Percentiles rank a stretch among this genome's conserved stretches.
These are phyloP conservation scores for Stephanodiscus triporus DNA, from an alignment of 108 stramenopile genomes.

Conservation along the genomic window DNA sequence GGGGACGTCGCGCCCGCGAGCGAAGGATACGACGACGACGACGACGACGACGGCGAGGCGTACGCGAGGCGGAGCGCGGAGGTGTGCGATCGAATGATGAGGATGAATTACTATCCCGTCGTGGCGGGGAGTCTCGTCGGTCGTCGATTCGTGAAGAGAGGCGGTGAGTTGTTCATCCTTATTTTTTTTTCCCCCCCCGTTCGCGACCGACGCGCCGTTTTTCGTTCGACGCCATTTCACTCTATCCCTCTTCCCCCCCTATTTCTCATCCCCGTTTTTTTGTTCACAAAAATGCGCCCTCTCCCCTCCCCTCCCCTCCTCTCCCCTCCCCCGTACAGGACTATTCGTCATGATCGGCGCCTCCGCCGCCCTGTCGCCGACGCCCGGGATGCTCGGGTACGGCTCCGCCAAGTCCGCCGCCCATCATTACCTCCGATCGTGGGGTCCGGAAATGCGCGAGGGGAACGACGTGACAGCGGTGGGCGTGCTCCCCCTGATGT, in stretches of 20 bases:
- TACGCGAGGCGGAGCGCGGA: constrained; percentile 27
- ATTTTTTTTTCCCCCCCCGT: no score
- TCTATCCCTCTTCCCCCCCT: neutral
- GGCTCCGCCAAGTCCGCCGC: constrained; percentile 65
- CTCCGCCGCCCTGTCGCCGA: constrained; percentile 63
- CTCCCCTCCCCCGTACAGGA: neutral
- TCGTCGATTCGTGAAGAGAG: constrained; percentile 54
- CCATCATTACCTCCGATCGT: constrained; percentile 73
- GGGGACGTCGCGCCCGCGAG: constrained; percentile 48
- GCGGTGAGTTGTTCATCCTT: constrained; percentile 49
- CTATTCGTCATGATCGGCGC: constrained; percentile 71
- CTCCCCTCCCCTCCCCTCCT: neutral
- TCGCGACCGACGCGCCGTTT: no score
- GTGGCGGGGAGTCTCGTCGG: constrained; percentile 73
- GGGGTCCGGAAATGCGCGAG: constrained; percentile 54
- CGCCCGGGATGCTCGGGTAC: constrained; percentile 80
- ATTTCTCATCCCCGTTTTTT: neutral
- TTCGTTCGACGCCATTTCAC: neutral
- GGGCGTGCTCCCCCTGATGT: constrained; percentile 75
- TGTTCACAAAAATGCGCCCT: neutral
- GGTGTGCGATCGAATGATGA: constrained; percentile 52
- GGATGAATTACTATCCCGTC: constrained; percentile 60
- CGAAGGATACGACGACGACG: constrained; percentile 6
- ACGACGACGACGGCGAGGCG: constrained; percentile 23
- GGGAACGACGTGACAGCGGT: constrained; percentile 54